Conservation (phyloP, 805 yeast genomes). For the Helenozyma baotianmanensis region DNA sequence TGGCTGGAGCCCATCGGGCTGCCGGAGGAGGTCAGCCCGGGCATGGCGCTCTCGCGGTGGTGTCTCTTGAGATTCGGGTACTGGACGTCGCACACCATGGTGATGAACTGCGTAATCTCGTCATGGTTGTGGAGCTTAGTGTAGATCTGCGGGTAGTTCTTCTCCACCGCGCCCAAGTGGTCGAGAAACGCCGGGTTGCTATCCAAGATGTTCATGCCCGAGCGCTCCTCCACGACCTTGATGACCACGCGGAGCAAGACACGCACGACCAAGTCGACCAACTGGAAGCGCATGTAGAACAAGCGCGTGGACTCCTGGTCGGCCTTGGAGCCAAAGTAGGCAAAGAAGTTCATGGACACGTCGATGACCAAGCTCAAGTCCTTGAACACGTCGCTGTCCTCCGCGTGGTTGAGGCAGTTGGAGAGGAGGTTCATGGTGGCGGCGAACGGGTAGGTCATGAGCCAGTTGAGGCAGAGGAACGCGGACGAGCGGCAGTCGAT, state of each 20-base stretch:
- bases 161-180: slow-evolving; percentile 15
- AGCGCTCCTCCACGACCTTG: slow-evolving; percentile 18
- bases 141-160: slow-evolving; percentile 17
- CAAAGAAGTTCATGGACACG: slow-evolving; percentile 16
- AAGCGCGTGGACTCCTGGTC: slow-evolving; percentile 8
- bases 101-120: background rate
- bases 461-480: slow-evolving; percentile 28
- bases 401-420: slow-evolving; percentile 28
- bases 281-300: slow-evolving; percentile 10
- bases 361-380: slow-evolving; percentile 30
- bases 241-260: slow-evolving; percentile 21
- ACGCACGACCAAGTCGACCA: slow-evolving; percentile 19
- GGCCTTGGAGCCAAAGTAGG: slow-evolving; percentile 5
- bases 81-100: background rate
- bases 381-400: slow-evolving; percentile 19
- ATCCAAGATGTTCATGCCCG: slow-evolving; percentile 13
- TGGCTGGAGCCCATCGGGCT: too few relatives aligned
- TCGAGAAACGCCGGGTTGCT: slow-evolving; percentile 14
- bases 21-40: too few relatives aligned
- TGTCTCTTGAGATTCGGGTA: too few relatives aligned
- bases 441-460: slow-evolving; percentile 26
- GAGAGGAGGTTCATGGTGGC: slow-evolving; percentile 29
- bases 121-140: slow-evolving; percentile 1
- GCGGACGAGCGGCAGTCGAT: slow-evolving; percentile 18
- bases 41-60: too few relatives aligned